Conservation (phyloP, 2,329 filamentous ascomycete species). For the Botrytis galanthina region DNA sequence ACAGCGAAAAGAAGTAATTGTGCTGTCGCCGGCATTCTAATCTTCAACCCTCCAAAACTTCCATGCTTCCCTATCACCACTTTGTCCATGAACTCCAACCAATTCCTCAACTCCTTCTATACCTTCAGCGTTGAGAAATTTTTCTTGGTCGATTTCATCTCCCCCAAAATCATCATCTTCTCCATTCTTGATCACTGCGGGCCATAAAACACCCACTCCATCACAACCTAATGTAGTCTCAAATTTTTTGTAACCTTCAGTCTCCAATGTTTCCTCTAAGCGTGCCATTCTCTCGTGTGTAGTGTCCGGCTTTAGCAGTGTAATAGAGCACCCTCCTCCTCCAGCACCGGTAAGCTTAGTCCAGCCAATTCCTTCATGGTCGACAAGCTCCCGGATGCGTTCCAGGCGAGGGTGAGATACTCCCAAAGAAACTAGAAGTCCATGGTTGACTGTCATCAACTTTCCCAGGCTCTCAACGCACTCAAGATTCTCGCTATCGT, state of each 20-base stretch:
- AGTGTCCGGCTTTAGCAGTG: slow-evolving; percentile 71
- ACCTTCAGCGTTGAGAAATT: slow-evolving; percentile 79
- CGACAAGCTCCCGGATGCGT: slow-evolving; percentile 84
- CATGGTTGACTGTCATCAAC: slow-evolving; percentile 91
- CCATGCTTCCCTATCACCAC: slow-evolving; percentile 73
- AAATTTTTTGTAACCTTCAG: slow-evolving; percentile 79
- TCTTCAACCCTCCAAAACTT: slow-evolving; percentile 75
- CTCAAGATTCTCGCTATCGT: slow-evolving; percentile 62
- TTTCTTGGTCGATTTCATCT: slow-evolving; percentile 89
- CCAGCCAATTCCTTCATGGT: slow-evolving; percentile 88
- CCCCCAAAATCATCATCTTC: slow-evolving; percentile 75
- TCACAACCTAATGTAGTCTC: slow-evolving; percentile 89
- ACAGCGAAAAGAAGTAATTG: slow-evolving; percentile 11
- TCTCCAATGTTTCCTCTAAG: slow-evolving; percentile 63
- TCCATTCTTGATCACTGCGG: slow-evolving; percentile 83
- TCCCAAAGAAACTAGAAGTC: slow-evolving; percentile 82
- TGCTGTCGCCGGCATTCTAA: slow-evolving; percentile 32
- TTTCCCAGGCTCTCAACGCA: slow-evolving; percentile 76
- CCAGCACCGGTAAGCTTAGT: slow-evolving; percentile 96
- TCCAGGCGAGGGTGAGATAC: slow-evolving; percentile 94
- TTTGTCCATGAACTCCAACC: slow-evolving; percentile 72
- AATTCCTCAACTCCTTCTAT: slow-evolving; percentile 82
- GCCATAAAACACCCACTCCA: slow-evolving; percentile 91
- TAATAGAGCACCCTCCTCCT: slow-evolving; percentile 93
- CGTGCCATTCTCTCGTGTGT: slow-evolving; percentile 54